Percentiles rank a stretch among this genome's conserved stretches.
Evolutionary conservation across 306 rosid genomes (phyloP).

Genomic region (Potentilla sterilis): DNA sequence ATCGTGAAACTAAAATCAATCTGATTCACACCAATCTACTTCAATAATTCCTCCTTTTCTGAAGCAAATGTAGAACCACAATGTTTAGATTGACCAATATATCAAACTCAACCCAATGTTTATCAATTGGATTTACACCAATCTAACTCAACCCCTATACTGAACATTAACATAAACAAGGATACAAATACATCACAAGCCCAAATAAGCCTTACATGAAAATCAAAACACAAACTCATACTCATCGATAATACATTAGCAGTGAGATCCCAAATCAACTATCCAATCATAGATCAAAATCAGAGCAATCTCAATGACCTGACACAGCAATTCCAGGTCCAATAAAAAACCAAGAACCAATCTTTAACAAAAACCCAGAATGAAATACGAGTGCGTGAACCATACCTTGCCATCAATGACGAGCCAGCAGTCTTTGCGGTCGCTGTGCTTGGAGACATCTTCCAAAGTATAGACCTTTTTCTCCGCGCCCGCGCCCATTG

Average conservation of each 20-base stretch:
- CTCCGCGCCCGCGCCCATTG: constrained; percentile 64
- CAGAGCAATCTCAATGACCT: background rate
- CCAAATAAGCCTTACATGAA: background rate
- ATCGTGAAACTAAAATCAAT: background rate
- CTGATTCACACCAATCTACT: background rate
- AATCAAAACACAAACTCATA: background rate
- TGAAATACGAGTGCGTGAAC: background rate
- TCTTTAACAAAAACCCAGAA: constrained; percentile 3
- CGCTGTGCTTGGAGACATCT: constrained; percentile 59
- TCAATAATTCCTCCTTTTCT: background rate
- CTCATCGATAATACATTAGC: background rate
- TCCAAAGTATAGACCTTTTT: constrained; percentile 54
- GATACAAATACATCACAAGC: background rate
- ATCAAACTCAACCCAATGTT: background rate
- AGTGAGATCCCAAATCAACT: background rate
- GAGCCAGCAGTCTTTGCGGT: constrained; percentile 75
- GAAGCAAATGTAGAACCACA: background rate
- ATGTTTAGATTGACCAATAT: background rate
- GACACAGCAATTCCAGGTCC: background rate
- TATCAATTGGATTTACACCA: background rate
- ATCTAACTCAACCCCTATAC: background rate
- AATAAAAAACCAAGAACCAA: background rate
- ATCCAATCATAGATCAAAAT: constrained; percentile 4
- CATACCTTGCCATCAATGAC: constrained; percentile 74
- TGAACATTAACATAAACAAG: background rate